These are phyloP conservation scores for Prunus dulcis DNA, from an alignment of 306 rosid genomes.

Conservation along the genomic window DNA sequence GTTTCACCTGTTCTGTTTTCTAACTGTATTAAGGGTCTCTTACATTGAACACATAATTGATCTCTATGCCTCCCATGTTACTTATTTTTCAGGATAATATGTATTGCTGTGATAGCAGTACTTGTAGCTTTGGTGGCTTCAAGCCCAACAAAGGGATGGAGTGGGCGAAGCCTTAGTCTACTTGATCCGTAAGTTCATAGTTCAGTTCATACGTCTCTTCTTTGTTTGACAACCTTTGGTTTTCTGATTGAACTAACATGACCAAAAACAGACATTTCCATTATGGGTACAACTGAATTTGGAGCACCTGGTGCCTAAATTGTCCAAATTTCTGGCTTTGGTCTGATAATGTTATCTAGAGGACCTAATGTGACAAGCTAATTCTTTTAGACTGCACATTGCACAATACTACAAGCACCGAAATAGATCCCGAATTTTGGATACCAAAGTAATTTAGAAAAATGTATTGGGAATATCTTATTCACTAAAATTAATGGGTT, in stretches of 20 bases:
- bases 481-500: background rate
- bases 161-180: slow-evolving; percentile 96
- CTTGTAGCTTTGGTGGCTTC: slow-evolving; percentile 92
- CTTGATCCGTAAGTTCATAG: slow-evolving; percentile 80
- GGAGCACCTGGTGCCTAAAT: background rate
- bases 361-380: background rate
- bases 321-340: background rate
- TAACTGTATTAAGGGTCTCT: slow-evolving; percentile 14
- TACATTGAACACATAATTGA: slow-evolving; percentile 22
- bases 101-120: slow-evolving; percentile 69
- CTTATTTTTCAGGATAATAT: slow-evolving; percentile 64
- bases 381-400: background rate
- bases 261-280: slow-evolving; percentile 3
- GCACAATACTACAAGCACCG: background rate
- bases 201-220: slow-evolving; percentile 16
- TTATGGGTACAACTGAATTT: background rate
- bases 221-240: slow-evolving; percentile 21
- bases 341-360: slow-evolving; percentile 3
- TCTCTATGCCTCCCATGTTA: slow-evolving; percentile 22
- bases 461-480: background rate
- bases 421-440: background rate
- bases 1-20: slow-evolving; percentile 34
- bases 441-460: background rate
- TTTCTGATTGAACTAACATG: slow-evolving; percentile 8
- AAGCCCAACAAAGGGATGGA: slow-evolving; percentile 99